Evolutionary conservation across 352 stramenopile genomes (phyloP), one percentile per base, ranked within the genome.

Genomic region (Phytophthora citrophthora): DNA sequence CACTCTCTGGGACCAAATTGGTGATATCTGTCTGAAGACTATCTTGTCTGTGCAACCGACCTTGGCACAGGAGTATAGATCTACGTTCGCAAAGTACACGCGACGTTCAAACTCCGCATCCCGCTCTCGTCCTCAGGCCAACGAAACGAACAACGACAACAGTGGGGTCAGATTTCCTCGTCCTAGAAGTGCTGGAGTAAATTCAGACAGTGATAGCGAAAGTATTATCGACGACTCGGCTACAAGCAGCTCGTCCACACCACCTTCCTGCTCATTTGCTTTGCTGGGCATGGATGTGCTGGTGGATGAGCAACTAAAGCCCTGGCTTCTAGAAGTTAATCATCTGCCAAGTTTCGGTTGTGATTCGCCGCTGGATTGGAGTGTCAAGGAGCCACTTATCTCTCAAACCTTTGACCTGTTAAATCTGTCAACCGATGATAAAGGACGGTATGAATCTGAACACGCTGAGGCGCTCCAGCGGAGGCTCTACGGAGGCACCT

Each of bases 321-420:
- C 97, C 5, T 98, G 91, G 86, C 74, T 99, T 15, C 95, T 99
- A 9, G 97, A 99, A 61, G 96, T 99, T 26, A 99, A 99, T 68
- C 95, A 99, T 64, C 52, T 99, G 8, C 94, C 97, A 47, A 95
- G 90, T 61, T 99, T 98, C 77, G 93, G 88, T 3, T 98, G 94
- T 46, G 97, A 99, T 61, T 97, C 92, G 26, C 86, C 88, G 11
- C 64, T 99, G 10, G 97, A 99, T 73, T 90, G 85, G 81, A 88
- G 94, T 54, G 96, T 99, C 68, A 99, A 99, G 70, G 88, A 94
- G 57, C 84, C 91, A 13, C 82, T 99, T 3, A 97, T 99, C 40
- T 88, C 82, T 6, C 90, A 98, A 73, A 94, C 93, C 0, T 89
- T 98, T 12, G 84, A 92, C 54, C 80, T 97, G 24, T 72, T 98